Base-by-base conservation (phyloP, 352 stramenopile species). In the Elongisporangium prolatum region DNA sequence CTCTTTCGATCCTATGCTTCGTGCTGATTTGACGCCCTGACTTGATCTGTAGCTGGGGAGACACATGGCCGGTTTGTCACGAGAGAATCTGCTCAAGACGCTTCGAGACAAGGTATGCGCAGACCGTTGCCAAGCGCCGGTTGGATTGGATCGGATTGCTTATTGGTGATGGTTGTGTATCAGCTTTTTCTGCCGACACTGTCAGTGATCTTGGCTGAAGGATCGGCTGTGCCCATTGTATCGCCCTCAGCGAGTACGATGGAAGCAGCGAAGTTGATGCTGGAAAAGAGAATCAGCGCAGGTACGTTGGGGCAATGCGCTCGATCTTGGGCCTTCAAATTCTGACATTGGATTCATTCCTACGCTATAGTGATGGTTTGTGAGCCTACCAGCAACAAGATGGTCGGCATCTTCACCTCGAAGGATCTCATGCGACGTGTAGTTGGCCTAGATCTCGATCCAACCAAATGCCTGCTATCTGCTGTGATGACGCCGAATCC, bases 361-460 rank as follows among this genome's bases (percentile, higher is more conserved):
- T 21, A 24, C 10, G 16, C 21, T 49, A 48, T 72, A 54, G 88
- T 98, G 40, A 84, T 99, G 50, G 90, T 98, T 48, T 93, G 97
- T 51, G 80, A 91, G 55, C 69, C 80, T 21, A 69, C 70, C 28
- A 40, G 28, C 28, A 40, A 40, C 16, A 67, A 86, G 22, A 89
- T 98, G 54, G 80, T 98, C 13, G 97, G 97, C 20, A 99, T 99
- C 65, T 97, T 99, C 62, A 98, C 95, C 16, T 96, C 97, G 22
- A 99, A 99, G 65, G 97, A 99, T 72, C 80, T 99, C 69, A 97
- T 99, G 93, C 95, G 84, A 22, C 83, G 96, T 51, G 96, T 98
- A 17, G 82, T 99, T 25, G 88, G 93, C 0, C 80, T 94, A 50
- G 89, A 93, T 13, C 57, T 98, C 1, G 77, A 94, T 37, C 87